Conservation (phyloP, 2,329 filamentous ascomycete genomes). For the Penicillium sumatraense region DNA sequence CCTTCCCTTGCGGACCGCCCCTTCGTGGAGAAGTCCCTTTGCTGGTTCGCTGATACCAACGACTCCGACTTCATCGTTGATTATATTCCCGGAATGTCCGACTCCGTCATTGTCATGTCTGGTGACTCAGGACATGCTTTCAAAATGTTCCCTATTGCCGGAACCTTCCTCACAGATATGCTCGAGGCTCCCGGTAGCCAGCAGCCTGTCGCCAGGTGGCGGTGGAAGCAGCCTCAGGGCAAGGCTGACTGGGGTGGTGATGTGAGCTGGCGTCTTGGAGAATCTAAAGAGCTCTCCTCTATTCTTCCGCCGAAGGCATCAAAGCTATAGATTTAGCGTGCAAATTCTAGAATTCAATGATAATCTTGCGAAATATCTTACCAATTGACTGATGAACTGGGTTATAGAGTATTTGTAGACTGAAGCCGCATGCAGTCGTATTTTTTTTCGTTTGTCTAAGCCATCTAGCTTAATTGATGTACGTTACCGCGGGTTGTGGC, state of each 20-base stretch:
- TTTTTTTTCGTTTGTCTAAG: no score
- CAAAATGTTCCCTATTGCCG: conserved; percentile 66
- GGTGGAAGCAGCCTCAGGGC: conserved; percentile 52
- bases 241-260: conserved; percentile 48
- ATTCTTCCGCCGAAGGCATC: conserved; percentile 22
- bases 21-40: conserved; percentile 61
- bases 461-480: no score
- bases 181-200: conserved; percentile 43
- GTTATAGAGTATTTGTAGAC: no score
- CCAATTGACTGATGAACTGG: no score
- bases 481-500: no score
- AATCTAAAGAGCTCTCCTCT: conserved; percentile 33
- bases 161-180: conserved; percentile 57
- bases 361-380: no score
- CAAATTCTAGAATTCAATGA: conserved; percentile 1
- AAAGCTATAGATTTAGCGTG: conserved; percentile 23
- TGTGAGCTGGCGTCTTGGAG: conserved; percentile 55
- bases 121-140: conserved; percentile 67
- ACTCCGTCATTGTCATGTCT: conserved; percentile 56
- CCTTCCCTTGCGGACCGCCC: conserved; percentile 60
- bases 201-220: conserved; percentile 55
- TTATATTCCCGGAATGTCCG: conserved; percentile 56
- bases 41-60: conserved; percentile 66
- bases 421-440: no score
- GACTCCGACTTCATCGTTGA: conserved; percentile 67